A percentile compares a stretch with the other conserved stretches of the same genome.
phyloP scores from a whole-genome alignment of 2,329 filamentous ascomycete species.

The Pseudogymnoascus sp. region DNA sequence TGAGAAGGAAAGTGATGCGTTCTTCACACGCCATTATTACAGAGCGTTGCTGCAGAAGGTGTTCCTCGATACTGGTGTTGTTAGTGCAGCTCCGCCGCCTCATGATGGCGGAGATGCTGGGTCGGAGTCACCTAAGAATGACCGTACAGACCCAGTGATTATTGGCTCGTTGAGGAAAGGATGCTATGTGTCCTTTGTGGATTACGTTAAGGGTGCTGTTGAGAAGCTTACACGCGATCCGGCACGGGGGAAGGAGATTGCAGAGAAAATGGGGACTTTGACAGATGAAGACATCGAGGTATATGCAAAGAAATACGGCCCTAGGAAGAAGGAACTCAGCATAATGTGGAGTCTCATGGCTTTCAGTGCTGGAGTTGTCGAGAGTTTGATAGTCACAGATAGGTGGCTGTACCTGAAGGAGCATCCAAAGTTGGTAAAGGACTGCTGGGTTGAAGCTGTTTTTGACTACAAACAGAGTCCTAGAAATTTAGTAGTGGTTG shows the following conservation, averaged over 20 bases:
- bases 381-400: slow-evolving; percentile 85
- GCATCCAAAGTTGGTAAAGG: slow-evolving; percentile 60
- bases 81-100: slow-evolving; percentile 41
- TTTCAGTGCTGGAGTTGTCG: slow-evolving; percentile 82
- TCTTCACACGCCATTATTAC: slow-evolving; percentile 92
- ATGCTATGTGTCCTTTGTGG: slow-evolving; percentile 67
- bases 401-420: slow-evolving; percentile 82
- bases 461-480: slow-evolving; percentile 86
- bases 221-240: slow-evolving; percentile 62
- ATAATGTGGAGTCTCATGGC: slow-evolving; percentile 94
- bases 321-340: slow-evolving; percentile 72
- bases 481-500: slow-evolving; percentile 87
- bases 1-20: slow-evolving; percentile 68
- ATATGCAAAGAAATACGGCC: slow-evolving; percentile 61
- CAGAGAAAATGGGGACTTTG: slow-evolving; percentile 58
- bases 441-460: slow-evolving; percentile 87
- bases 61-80: slow-evolving; percentile 78
- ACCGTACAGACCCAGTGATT: slow-evolving; percentile 71
- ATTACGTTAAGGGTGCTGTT: slow-evolving; percentile 76
- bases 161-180: slow-evolving; percentile 78
- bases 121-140: slow-evolving; percentile 39
- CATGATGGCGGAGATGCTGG: slow-evolving; percentile 16
- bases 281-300: slow-evolving; percentile 66
- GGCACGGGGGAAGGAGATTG: slow-evolving; percentile 54
- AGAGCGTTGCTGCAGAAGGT: slow-evolving; percentile 84